Percentiles rank a stretch among this genome's conserved stretches.
Evolutionary conservation across 2,329 filamentous ascomycete genomes (phyloP).

Genomic region (Arthroderma sp.): DNA sequence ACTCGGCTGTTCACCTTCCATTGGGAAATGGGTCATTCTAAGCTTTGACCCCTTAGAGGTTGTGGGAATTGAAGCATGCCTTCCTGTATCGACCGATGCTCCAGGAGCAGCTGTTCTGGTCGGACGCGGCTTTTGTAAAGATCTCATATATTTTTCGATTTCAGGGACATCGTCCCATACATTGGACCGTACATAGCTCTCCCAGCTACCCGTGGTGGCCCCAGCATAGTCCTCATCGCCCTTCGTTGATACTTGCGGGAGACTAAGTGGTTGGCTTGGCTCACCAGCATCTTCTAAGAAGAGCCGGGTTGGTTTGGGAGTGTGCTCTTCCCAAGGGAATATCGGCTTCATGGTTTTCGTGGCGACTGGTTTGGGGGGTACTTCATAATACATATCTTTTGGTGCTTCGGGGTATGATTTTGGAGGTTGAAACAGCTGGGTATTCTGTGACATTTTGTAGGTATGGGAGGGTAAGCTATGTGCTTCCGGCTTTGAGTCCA

Average conservation of each 20-base stretch:
- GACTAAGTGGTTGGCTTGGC: slow-evolving; percentile 1
- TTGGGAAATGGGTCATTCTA: slow-evolving; percentile 77
- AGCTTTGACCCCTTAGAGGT: slow-evolving; percentile 34
- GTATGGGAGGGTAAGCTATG: slow-evolving; percentile 63
- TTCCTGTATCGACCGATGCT: slow-evolving; percentile 26
- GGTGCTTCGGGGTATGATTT: slow-evolving; percentile 68
- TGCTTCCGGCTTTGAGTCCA: slow-evolving; percentile 68
- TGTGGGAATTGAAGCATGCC: slow-evolving; percentile 6
- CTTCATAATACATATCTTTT: slow-evolving; percentile 75
- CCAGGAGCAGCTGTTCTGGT: slow-evolving; percentile 19
- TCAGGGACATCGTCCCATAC: slow-evolving; percentile 88
- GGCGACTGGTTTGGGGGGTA: slow-evolving; percentile 48
- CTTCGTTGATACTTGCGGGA: not conserved
- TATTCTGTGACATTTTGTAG: slow-evolving; percentile 73
- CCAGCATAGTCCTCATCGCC: not conserved
- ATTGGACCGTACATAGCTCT: slow-evolving; percentile 61
- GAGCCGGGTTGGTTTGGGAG: slow-evolving; percentile 44
- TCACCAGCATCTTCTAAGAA: slow-evolving; percentile 24
- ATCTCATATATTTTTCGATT: slow-evolving; percentile 76
- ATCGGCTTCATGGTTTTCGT: slow-evolving; percentile 52
- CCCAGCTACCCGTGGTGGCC: slow-evolving; percentile 49
- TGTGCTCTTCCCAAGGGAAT: slow-evolving; percentile 79
- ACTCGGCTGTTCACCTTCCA: slow-evolving; percentile 67
- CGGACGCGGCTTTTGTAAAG: slow-evolving; percentile 52
- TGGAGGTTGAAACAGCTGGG: slow-evolving; percentile 63